A percentile compares a stretch with the other conserved stretches of the same genome.
Evolutionary conservation across 495 filamentous ascomycete species (phyloP).

Genomic region (Apiosordaria backusii): DNA sequence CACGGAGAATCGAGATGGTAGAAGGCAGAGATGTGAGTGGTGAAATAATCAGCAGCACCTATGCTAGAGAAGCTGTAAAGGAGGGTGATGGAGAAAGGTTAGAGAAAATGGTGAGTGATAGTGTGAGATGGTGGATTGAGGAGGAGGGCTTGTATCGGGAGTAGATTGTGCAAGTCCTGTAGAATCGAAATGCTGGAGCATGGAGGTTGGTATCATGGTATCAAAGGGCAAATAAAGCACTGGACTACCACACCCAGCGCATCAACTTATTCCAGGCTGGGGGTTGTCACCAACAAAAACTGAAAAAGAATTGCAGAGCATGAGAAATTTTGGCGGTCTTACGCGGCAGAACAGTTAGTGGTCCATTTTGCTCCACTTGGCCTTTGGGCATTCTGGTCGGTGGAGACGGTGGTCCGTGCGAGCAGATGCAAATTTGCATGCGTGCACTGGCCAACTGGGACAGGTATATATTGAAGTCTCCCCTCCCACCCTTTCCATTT

Average conservation of each 20-base stretch:
- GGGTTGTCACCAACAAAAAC: slow-evolving; percentile 1
- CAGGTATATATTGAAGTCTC: slow-evolving; percentile 34
- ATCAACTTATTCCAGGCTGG: neutral
- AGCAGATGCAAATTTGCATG: slow-evolving; percentile 37
- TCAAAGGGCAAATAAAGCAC: too few relatives aligned
- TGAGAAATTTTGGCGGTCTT: slow-evolving; percentile 34
- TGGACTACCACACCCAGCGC: neutral
- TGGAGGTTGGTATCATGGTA: neutral
- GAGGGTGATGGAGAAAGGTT: slow-evolving; percentile 54
- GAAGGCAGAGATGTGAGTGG: slow-evolving; percentile 53
- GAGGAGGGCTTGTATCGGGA: slow-evolving; percentile 49
- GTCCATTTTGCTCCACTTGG: slow-evolving; percentile 9
- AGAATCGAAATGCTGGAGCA: neutral
- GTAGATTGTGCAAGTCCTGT: slow-evolving; percentile 4
- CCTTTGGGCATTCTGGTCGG: neutral
- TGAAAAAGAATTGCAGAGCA: neutral
- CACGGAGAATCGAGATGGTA: slow-evolving; percentile 63
- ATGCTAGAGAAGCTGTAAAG: slow-evolving; percentile 62
- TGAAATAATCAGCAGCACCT: slow-evolving; percentile 71
- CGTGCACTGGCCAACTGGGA: slow-evolving; percentile 34
- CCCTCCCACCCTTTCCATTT: slow-evolving; percentile 23
- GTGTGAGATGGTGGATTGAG: slow-evolving; percentile 59
- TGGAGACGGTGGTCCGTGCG: slow-evolving; percentile 7
- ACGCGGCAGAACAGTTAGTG: slow-evolving; percentile 32
- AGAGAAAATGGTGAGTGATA: slow-evolving; percentile 57